phyloP scores from a whole-genome alignment of 129 eudicot genomes.

The Saposhnikovia divaricata region DNA sequence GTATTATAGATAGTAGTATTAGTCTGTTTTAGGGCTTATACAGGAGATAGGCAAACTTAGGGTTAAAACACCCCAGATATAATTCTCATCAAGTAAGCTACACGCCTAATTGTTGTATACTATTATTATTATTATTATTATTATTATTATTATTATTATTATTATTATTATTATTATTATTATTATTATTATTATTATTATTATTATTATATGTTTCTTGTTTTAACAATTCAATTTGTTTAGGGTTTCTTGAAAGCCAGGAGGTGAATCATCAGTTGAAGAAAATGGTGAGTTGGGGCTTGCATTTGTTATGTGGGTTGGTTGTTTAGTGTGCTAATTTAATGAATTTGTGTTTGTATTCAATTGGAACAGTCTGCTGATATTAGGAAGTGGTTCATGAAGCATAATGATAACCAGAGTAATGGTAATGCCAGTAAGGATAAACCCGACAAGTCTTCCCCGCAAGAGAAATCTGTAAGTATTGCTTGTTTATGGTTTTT shows the following conservation, averaged over 20 bases:
- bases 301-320: neutral
- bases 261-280: neutral
- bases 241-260: neutral
- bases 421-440: slow-evolving; percentile 39
- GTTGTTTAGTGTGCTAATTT: neutral
- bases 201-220: neutral
- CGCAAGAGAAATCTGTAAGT: slow-evolving; percentile 40
- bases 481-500: no score
- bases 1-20: no score
- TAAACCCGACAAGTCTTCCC: slow-evolving; percentile 28
- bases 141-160: no score
- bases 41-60: no score
- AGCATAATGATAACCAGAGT: slow-evolving; percentile 42
- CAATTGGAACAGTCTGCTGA: slow-evolving; percentile 35
- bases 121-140: no score
- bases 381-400: slow-evolving; percentile 90
- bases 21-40: no score
- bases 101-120: no score
- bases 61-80: no score
- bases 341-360: neutral
- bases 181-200: no score
- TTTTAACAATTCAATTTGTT: neutral
- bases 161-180: no score
- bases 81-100: no score
- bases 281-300: neutral